Base-by-base conservation (phyloP, 805 yeast species). In the Candida sphagnicola region DNA sequence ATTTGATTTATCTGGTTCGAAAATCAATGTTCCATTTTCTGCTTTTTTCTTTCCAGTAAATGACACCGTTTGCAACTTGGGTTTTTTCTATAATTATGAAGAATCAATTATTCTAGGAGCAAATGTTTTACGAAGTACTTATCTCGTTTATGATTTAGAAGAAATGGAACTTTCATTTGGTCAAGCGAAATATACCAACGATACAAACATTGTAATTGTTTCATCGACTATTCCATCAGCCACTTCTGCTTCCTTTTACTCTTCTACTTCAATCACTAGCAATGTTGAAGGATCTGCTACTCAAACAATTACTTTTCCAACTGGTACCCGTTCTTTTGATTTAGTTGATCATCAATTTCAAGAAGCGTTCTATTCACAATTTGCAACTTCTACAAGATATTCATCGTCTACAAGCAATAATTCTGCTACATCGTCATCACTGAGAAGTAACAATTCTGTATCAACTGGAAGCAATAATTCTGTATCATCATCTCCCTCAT, bases 141-240 rank as follows among this genome's bases (percentile, higher is more conserved):
- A 81, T 55, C 67, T 78, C 19, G 85, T 80, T 14, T 80, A 72
- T 57, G 82, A 84, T 54, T 57, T 80, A 36, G 85, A 78, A 18
- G 71, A 72, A 49, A 57, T 57, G 31, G 68, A 74, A 48, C 61
- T 83, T 24, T 77, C 84, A 2, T 47, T 83, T 53, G 85, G 59
- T 14, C 60, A 50, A 37, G 55, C 45, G 30, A 47, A 46, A 23
- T 52, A 56, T 14, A 18, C 35, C 21, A 21, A 31, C 21, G 25
- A 31, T 21, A 18, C 18, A 5, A 15, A 31, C 12, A 31, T 31
- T 31, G n/a, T 6, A 31, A 18, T 11, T 6, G 16, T 31, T 16
- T 31, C 35, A 4, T 17, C 24, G 4, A 18, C 35, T 10, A 15
- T 31, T n/a, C 35, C 35, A 5, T 18, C 26, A 11, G 35, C 35